These are phyloP conservation scores for Protomyces inouyei DNA, from an alignment of 1,139 yeast genomes.

Conservation along the genomic window DNA sequence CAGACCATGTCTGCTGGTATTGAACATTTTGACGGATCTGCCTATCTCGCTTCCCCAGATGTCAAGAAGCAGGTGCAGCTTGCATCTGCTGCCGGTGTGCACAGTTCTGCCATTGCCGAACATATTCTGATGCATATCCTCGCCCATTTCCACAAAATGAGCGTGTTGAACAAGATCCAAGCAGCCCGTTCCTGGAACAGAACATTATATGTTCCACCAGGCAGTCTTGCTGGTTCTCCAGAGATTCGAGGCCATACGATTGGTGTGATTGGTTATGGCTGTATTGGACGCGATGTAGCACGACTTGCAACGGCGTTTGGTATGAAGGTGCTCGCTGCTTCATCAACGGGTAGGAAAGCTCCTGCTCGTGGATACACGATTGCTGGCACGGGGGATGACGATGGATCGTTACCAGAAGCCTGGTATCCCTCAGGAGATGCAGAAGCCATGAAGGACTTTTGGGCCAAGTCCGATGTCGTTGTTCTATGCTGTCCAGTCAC, in stretches of 20 bases:
- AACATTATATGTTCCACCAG: conserved; percentile 8
- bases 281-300: conserved; percentile 80
- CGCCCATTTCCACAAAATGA: conserved; percentile 17
- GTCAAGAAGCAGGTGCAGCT: background rate
- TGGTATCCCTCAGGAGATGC: conserved; percentile 47
- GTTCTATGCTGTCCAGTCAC: conserved; percentile 80
- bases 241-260: conserved; percentile 12
- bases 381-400: conserved; percentile 34
- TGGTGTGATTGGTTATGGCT: conserved; percentile 85
- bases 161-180: conserved; percentile 1
- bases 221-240: background rate
- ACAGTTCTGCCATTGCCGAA: conserved; percentile 30
- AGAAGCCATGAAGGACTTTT: conserved; percentile 61
- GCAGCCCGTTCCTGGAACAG: conserved; percentile 5
- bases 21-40: background rate
- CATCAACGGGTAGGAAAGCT: conserved; percentile 80
- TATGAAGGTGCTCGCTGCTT: conserved; percentile 75
- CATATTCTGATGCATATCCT: conserved; percentile 26
- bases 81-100: conserved; percentile 30
- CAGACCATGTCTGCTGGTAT: conserved; percentile 20
- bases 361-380: conserved; percentile 32
- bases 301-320: conserved; percentile 85
- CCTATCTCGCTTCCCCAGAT: background rate
- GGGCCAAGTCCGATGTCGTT: conserved; percentile 63
- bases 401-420: conserved; percentile 47